Evolutionary conservation across 495 filamentous ascomycete genomes (phyloP).

Genomic region (Lasiosphaeriaceae sp.): DNA sequence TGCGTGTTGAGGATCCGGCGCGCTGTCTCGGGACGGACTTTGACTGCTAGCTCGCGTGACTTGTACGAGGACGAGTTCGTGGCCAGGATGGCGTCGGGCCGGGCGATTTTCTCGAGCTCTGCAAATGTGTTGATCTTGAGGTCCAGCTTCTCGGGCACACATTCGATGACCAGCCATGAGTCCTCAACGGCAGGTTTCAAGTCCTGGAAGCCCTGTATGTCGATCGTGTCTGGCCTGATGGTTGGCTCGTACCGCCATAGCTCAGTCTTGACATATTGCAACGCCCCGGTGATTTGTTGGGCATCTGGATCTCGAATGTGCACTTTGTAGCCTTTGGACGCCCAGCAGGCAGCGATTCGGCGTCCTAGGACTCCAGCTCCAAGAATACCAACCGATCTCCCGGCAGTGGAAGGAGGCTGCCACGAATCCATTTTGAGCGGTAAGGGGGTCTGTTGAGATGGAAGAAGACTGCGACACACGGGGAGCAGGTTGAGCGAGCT

Average conservation of each 20-base stretch:
- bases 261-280: slow-evolving; percentile 21
- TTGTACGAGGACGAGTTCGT: slow-evolving; percentile 52
- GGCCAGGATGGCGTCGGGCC: slow-evolving; percentile 44
- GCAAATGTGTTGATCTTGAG: slow-evolving; percentile 50
- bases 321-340: slow-evolving; percentile 28
- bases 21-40: slow-evolving; percentile 31
- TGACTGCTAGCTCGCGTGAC: slow-evolving; percentile 41
- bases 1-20: slow-evolving; percentile 46
- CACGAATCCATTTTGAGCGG: slow-evolving; percentile 9
- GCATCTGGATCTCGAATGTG: slow-evolving; percentile 26
- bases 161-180: slow-evolving; percentile 52
- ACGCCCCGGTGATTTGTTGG: slow-evolving; percentile 20
- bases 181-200: slow-evolving; percentile 38
- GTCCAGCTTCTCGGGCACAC: slow-evolving; percentile 49
- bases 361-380: slow-evolving; percentile 28
- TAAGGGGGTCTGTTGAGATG: neutral
- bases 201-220: slow-evolving; percentile 27
- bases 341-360: slow-evolving; percentile 27
- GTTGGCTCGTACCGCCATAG: slow-evolving; percentile 17
- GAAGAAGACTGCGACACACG: neutral
- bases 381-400: slow-evolving; percentile 17
- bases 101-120: slow-evolving; percentile 39
- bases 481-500: no score
- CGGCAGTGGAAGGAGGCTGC: slow-evolving; percentile 12
- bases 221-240: slow-evolving; percentile 8